Evolutionary conservation across 164 flowering plant genomes (phyloP).

Genomic region (Sedum album): DNA sequence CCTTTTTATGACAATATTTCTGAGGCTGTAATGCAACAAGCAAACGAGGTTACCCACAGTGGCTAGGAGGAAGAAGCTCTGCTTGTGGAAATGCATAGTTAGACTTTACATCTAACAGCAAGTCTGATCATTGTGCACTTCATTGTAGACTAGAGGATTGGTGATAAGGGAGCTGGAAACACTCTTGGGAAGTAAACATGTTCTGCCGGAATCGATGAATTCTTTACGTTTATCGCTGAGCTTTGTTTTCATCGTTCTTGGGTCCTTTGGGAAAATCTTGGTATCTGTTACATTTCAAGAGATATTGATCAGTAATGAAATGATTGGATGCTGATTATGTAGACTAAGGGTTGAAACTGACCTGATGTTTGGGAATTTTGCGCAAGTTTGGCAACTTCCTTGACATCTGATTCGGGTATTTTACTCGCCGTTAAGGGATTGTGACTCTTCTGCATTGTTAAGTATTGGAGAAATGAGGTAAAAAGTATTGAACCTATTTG

Average conservation of each 20-base stretch:
- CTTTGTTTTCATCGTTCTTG: constrained; percentile 35
- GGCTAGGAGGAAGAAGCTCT: constrained; percentile 45
- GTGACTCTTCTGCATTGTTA: neutral
- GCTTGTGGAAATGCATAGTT: constrained; percentile 75
- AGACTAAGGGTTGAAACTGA: neutral
- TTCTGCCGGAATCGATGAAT: constrained; percentile 31
- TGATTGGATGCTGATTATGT: neutral
- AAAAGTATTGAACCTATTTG: neutral
- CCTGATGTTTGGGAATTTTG: neutral
- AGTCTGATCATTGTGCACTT: constrained; percentile 67
- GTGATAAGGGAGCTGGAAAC: constrained; percentile 43
- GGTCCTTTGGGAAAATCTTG: constrained; percentile 37
- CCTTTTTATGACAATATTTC: neutral
- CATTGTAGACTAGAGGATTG: constrained; percentile 42
- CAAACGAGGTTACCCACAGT: neutral
- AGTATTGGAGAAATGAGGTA: neutral
- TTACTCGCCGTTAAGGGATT: neutral
- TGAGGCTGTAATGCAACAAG: neutral
- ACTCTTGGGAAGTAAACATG: constrained; percentile 60
- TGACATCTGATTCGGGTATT: neutral
- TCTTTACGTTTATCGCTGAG: constrained; percentile 34
- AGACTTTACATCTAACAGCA: constrained; percentile 75
- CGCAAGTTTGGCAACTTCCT: neutral
- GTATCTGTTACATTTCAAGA: constrained; percentile 34
- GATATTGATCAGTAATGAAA: neutral